Base-by-base conservation (phyloP, 306 rosid genomes). In the Delonix regia region DNA sequence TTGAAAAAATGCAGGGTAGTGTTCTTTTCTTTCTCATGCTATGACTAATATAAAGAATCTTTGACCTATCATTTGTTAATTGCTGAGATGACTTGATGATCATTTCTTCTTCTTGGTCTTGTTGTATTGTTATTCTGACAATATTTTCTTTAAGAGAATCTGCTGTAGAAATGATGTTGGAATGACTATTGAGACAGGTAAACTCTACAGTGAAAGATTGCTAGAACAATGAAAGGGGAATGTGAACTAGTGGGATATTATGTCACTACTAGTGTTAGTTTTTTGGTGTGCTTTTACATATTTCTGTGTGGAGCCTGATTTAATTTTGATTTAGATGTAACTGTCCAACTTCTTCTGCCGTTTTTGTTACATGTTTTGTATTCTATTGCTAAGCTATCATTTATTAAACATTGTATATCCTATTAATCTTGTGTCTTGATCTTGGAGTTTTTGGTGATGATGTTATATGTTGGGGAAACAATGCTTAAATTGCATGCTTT, bases 391-490 rank as follows among this genome's bases (percentile, higher is more conserved):
- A 12, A 79, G 72, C 42, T 79, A 49, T n/a, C 55, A 33, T 61
- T 73, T 51, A n/a, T 62, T 49, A 25, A 62, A 7, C 48, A 71
- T 27, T 51, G 24, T 22, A 30, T 77, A 41, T 25, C 25, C 16
- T 28, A 30, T 61, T 19, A 47, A 67, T 61, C 22, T 30, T 2
- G 66, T 0, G 47, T 45, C 24, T 57, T 67, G 68, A 28, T 12
- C 34, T 48, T 73, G 49, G 27, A 56, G 24, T 70, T 69, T 2
- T 64, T 64, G 69, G 65, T 70, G 80, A 64, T 66, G 48, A 14
- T 19, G 42, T 59, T 74, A 18, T 39, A 13, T 49, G 36, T 53
- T 10, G 67, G 66, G 53, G 11, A n/a, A 56, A 33, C 62, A 19
- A 52, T 51, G 38, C 68, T 38, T 6, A 1, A 68, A 27, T 39